Percentiles rank a stretch among this genome's conserved stretches.
These are phyloP conservation scores for Cadophora luteo-olivacea DNA, from an alignment of 2,329 filamentous ascomycete genomes.

Conservation along the genomic window DNA sequence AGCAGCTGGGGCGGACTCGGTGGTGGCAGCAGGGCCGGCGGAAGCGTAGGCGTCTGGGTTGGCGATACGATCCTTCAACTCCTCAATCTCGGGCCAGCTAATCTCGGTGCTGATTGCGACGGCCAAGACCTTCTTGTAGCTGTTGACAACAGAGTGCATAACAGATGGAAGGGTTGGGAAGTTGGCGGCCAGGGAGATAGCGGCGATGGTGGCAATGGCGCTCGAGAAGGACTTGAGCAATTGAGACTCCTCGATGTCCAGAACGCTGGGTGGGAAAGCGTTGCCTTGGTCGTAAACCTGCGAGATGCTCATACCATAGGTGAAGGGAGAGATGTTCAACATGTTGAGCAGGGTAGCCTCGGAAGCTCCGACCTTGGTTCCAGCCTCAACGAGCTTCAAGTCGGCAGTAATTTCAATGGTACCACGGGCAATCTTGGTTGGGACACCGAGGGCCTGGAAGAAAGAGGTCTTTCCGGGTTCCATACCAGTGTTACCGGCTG, in stretches of 20 bases:
- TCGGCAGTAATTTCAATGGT: conserved; percentile 99
- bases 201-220: conserved; percentile 86
- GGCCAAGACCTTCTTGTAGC: conserved; percentile 95
- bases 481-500: conserved; percentile 99
- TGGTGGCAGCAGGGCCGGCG: conserved; percentile 74
- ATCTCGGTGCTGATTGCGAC: conserved; percentile 90
- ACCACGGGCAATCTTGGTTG: conserved; percentile 99
- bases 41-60: conserved; percentile 97
- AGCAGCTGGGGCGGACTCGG: conserved; percentile 56
- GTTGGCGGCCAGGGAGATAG: conserved; percentile 89
- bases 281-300: conserved; percentile 99
- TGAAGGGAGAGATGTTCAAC: conserved; percentile 99
- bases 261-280: conserved; percentile 82
- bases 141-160: conserved; percentile 95
- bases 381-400: conserved; percentile 95
- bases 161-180: conserved; percentile 97
- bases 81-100: conserved; percentile 93
- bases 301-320: conserved; percentile 94
- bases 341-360: conserved; percentile 99
- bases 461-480: conserved; percentile 99
- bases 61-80: conserved; percentile 99
- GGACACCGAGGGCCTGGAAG: conserved; percentile 99
- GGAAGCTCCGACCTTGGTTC: conserved; percentile 94
- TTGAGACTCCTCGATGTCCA: conserved; percentile 95
- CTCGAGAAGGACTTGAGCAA: conserved; percentile 82